Evolutionary conservation across 2,329 filamentous ascomycete genomes (phyloP).

Genomic region (Fusarium napiforme): DNA sequence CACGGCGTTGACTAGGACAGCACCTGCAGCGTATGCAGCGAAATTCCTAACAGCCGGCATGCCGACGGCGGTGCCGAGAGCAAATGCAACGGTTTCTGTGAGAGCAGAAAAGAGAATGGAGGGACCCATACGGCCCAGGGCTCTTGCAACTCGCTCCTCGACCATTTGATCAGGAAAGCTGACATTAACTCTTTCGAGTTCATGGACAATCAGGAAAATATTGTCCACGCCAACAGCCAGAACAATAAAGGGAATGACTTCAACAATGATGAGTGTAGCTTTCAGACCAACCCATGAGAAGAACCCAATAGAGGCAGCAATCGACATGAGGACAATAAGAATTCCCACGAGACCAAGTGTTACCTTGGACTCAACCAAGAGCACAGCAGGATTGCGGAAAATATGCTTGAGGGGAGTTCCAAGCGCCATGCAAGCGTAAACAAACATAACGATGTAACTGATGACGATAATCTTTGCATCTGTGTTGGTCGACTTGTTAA

Average conservation of each 20-base stretch:
- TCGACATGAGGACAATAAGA: slow-evolving; percentile 95
- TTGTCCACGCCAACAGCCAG: slow-evolving; percentile 98
- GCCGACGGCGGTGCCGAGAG: slow-evolving; percentile 90
- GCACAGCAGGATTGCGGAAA: slow-evolving; percentile 82
- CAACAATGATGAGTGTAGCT: slow-evolving; percentile 96
- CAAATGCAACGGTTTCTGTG: slow-evolving; percentile 93
- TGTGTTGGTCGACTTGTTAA: slow-evolving; percentile 98
- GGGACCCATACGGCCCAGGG: slow-evolving; percentile 95
- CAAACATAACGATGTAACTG: slow-evolving; percentile 98
- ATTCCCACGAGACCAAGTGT: slow-evolving; percentile 95
- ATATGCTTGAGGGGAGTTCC: slow-evolving; percentile 86
- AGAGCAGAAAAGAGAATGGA: slow-evolving; percentile 95
- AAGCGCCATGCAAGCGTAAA: slow-evolving; percentile 93
- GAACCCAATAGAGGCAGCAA: slow-evolving; percentile 91
- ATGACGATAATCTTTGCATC: slow-evolving; percentile 96
- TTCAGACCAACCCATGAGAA: slow-evolving; percentile 94
- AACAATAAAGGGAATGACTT: slow-evolving; percentile 98
- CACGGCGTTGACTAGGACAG: slow-evolving; percentile 96
- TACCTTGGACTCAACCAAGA: slow-evolving; percentile 96
- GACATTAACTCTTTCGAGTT: slow-evolving; percentile 94
- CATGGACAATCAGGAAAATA: slow-evolving; percentile 98
- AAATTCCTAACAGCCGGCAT: slow-evolving; percentile 99
- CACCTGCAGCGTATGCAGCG: slow-evolving; percentile 93
- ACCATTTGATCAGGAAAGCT: slow-evolving; percentile 91
- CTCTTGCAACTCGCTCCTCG: slow-evolving; percentile 84